Percentiles rank a stretch among this genome's conserved stretches.
phyloP scores from a whole-genome alignment of 2,329 filamentous ascomycete species.

The Diplocarpon mali region DNA sequence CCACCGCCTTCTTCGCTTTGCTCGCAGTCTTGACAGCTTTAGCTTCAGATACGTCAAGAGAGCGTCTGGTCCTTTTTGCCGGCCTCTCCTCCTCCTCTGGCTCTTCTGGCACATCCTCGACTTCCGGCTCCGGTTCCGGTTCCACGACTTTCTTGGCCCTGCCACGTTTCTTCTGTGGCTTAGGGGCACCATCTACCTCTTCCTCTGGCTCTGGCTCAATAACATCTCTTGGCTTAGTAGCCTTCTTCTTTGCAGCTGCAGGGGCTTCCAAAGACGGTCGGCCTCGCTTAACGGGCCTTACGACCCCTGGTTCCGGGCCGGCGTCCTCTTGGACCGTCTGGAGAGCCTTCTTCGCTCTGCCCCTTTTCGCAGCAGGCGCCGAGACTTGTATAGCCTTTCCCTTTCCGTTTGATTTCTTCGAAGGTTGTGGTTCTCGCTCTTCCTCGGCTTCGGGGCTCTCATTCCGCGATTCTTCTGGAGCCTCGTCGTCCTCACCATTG shows the following conservation, averaged over 20 bases:
- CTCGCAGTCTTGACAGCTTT: constrained; percentile 1
- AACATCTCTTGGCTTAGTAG: constrained; percentile 5
- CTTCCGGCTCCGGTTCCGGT: constrained; percentile 8
- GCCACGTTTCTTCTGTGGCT: constrained; percentile 7
- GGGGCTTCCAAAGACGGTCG: constrained; percentile 5
- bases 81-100: constrained; percentile 9
- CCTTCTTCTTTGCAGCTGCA: constrained; percentile 6
- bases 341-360: constrained; percentile 20
- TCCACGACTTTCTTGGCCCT: constrained; percentile 6
- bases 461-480: constrained; percentile 20
- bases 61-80: constrained; percentile 13
- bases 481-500: constrained; percentile 22
- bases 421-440: constrained; percentile 12
- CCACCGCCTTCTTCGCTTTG: constrained; percentile 8
- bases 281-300: not conserved
- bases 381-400: constrained; percentile 20
- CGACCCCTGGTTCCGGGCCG: not conserved
- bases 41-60: constrained; percentile 8
- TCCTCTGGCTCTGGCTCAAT: constrained; percentile 6
- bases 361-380: constrained; percentile 20
- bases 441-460: constrained; percentile 8
- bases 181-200: constrained; percentile 4
- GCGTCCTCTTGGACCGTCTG: constrained; percentile 8
- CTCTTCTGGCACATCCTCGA: constrained; percentile 1
- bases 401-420: constrained; percentile 13